A percentile compares a stretch with the other conserved stretches of the same genome.
Conservation (phyloP, 202 grass and related monocot species). For the Setaria italica region DNA sequence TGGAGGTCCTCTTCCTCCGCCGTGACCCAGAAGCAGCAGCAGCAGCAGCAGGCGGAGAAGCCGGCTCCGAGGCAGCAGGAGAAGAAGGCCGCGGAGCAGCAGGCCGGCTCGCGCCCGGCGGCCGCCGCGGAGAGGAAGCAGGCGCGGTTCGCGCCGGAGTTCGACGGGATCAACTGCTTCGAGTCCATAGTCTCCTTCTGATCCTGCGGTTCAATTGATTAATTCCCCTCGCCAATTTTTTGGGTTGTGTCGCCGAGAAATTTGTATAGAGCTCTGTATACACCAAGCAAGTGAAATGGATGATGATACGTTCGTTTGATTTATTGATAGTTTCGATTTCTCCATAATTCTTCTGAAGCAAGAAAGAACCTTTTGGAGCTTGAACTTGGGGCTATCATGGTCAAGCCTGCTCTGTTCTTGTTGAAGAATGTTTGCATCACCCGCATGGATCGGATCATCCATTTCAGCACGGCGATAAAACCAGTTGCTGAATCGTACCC, state of each 20-base stretch:
- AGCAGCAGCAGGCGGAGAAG: neutral
- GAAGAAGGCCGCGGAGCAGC: neutral
- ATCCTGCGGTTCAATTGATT: neutral
- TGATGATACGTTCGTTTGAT: neutral
- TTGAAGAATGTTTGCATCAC: neutral
- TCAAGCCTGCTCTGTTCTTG: neutral
- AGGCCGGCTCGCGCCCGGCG: neutral
- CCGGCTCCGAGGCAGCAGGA: neutral
- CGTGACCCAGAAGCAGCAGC: neutral
- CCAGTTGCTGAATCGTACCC: neutral
- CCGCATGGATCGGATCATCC: neutral
- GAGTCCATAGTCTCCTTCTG: conserved; percentile 66
- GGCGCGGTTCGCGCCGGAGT: conserved; percentile 72
- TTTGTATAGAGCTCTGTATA: conserved; percentile 16
- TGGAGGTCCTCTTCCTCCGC: conserved; percentile 28
- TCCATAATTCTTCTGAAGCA: too few species aligned
- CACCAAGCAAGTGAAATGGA: neutral
- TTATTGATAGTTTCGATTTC: neutral
- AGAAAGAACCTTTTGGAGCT: too few species aligned
- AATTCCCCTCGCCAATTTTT: neutral
- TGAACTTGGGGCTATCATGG: too few species aligned
- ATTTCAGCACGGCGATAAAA: neutral
- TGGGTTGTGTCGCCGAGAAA: neutral
- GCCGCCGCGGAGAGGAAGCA: conserved; percentile 1
- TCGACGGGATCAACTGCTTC: conserved; percentile 81